Conservation (phyloP, 2,329 filamentous ascomycete species). For the Triangularia verruculosa region DNA sequence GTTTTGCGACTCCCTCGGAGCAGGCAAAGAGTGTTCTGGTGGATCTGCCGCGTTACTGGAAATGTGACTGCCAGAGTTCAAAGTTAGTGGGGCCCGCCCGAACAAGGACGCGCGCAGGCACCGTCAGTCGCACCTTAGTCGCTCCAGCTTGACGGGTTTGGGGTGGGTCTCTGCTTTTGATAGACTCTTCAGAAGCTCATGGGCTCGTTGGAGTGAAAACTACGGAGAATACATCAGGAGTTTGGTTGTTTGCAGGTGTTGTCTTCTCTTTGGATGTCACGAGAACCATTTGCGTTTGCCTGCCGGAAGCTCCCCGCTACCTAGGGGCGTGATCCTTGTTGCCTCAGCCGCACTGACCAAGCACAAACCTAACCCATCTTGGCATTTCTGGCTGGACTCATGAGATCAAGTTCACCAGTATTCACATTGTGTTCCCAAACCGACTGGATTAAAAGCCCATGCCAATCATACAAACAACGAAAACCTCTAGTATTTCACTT, state of each 20-base stretch:
- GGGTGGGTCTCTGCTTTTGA: neutral
- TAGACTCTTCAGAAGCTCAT: neutral
- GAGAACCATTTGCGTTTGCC: neutral
- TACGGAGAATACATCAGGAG: neutral
- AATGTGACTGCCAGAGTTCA: neutral
- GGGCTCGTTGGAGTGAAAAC: neutral
- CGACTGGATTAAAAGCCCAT: too few species aligned
- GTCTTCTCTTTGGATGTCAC: neutral
- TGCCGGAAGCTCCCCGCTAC: neutral
- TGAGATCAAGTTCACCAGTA: neutral
- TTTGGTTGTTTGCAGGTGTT: neutral
- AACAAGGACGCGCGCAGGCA: neutral
- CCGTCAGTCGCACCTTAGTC: constrained; percentile 6
- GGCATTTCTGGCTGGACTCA: neutral
- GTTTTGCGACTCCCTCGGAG: constrained; percentile 5
- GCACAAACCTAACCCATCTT: neutral
- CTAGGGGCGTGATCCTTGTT: neutral
- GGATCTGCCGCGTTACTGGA: constrained; percentile 11
- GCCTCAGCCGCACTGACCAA: neutral
- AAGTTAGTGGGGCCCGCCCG: neutral
- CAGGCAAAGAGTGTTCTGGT: constrained; percentile 9
- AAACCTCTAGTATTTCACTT: too few species aligned
- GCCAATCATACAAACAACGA: too few species aligned
- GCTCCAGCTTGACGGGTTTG: constrained; percentile 1
- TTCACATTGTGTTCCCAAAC: neutral